Percentiles rank a stretch among this genome's conserved stretches.
Conservation (phyloP, 768 basidiomycete species). For the Boletus bicolor region DNA sequence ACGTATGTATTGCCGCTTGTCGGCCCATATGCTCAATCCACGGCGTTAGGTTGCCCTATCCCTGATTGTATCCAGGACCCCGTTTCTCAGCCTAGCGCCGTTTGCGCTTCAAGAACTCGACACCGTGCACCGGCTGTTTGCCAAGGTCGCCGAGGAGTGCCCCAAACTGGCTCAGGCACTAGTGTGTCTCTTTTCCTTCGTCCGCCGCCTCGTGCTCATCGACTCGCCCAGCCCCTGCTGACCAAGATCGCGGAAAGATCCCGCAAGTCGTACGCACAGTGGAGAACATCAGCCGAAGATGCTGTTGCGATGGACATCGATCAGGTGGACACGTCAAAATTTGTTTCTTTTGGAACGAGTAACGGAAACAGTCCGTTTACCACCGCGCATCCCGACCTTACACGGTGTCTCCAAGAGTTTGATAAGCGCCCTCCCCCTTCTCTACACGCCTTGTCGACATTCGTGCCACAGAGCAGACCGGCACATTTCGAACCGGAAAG, state of each 20-base stretch:
- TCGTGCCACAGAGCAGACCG: slow-evolving; percentile 18
- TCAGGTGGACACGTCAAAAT: slow-evolving; percentile 2
- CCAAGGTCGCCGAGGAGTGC: slow-evolving; percentile 53
- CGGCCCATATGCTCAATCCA: not conserved
- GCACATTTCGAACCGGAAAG: slow-evolving; percentile 15
- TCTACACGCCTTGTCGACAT: slow-evolving; percentile 24
- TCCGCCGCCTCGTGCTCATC: slow-evolving; percentile 7
- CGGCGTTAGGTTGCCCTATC: slow-evolving; percentile 55
- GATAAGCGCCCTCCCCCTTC: slow-evolving; percentile 18
- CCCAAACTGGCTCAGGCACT: slow-evolving; percentile 59
- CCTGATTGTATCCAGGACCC: slow-evolving; percentile 60
- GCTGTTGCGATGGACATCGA: slow-evolving; percentile 29
- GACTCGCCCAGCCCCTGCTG: slow-evolving; percentile 45
- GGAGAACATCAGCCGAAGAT: slow-evolving; percentile 28
- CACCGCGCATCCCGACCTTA: slow-evolving; percentile 24
- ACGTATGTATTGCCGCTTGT: slow-evolving; percentile 26
- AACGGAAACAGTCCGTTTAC: slow-evolving; percentile 17
- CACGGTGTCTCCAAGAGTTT: slow-evolving; percentile 25
- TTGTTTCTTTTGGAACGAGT: not conserved
- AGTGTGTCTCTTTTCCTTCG: slow-evolving; percentile 34
- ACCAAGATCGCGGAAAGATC: slow-evolving; percentile 55
- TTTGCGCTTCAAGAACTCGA: slow-evolving; percentile 62
- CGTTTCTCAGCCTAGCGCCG: slow-evolving; percentile 53
- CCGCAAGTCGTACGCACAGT: slow-evolving; percentile 42
- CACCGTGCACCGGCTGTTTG: slow-evolving; percentile 54